Base-by-base conservation (phyloP, 1,284 basidiomycete species). In the Marasmius sp. region DNA sequence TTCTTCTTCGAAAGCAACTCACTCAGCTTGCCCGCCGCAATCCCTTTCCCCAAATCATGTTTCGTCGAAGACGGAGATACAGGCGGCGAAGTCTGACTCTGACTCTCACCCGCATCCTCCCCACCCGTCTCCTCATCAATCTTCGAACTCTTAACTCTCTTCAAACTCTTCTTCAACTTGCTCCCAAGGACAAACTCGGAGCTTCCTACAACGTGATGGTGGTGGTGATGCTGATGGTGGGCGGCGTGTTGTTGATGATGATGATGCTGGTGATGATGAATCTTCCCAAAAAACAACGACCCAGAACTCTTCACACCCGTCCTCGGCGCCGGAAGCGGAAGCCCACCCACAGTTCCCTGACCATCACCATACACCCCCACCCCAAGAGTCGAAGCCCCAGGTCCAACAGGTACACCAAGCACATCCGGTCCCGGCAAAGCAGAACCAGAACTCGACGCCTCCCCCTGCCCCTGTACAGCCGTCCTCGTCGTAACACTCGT, bases 401-500 rank as follows among this genome's bases (percentile, higher is more conserved):
- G 12, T 38, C 52, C 52, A 54, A 33, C 38, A 14, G 52, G 52
- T 54, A 45, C 57, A 20, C 36, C 45, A 50, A 9, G n/a, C 33
- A 47, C 64, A 63, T 3, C 71, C 65, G 1, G n/a, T 20, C 45
- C 7, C 45, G n/a, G n/a, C n/a, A n/a, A n/a, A n/a, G n/a, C n/a
- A n/a, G n/a, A n/a, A n/a, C n/a, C n/a, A 5, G 6, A 8, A 47
- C 20, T 14, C 36, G n/a, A 37, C 50, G 50, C 47, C 37, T 50
- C 12, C 18, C 38, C 8, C 48, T 61, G 20, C 54, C 61, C 8
- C 45, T 53, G 45, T 12, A 39, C 48, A 20, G 48, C 70, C n/a
- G 84, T 82, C 14, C 84, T 80, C 22, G 87, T 81, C 50, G 86
- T 88, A 9, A 92, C 89, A n/a, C 82, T 84, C 38, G 85, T 85